Evolutionary conservation across 1,284 basidiomycete genomes (phyloP).

Genomic region (Earliella scabrosa): DNA sequence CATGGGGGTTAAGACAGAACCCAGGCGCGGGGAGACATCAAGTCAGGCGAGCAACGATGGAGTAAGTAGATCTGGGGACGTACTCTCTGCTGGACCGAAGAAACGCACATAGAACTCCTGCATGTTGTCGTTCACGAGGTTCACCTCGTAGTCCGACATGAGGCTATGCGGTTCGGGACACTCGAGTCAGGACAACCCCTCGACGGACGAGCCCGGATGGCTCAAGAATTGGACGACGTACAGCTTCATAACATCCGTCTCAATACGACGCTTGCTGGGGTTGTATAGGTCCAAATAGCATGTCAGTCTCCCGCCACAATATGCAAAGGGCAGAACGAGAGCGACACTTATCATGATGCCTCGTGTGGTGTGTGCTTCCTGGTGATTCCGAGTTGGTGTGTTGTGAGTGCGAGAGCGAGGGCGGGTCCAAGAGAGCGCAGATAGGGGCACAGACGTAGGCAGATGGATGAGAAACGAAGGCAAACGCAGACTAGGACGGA

Average conservation of each 20-base stretch:
- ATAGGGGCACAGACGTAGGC: not conserved
- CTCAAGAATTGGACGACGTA: slow-evolving; percentile 45
- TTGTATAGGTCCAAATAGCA: slow-evolving; percentile 43
- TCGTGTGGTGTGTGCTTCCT: not conserved
- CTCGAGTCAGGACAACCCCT: not conserved
- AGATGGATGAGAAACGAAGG: not conserved
- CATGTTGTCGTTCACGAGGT: slow-evolving; percentile 97
- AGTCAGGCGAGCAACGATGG: not conserved
- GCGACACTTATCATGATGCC: slow-evolving; percentile 39
- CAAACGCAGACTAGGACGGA: not conserved
- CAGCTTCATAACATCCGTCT: slow-evolving; percentile 99
- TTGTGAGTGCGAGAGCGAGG: not conserved
- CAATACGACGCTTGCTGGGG: slow-evolving; percentile 88
- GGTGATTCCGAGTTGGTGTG: not conserved
- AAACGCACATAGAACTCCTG: slow-evolving; percentile 99
- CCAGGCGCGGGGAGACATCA: too few species aligned
- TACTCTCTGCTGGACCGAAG: slow-evolving; percentile 93
- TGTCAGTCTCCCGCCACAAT: slow-evolving; percentile 20
- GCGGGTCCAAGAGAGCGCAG: not conserved
- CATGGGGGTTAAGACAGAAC: too few species aligned
- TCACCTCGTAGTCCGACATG: slow-evolving; percentile 98
- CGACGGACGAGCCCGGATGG: too few species aligned
- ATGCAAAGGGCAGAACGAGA: not conserved
- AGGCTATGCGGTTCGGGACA: slow-evolving; percentile 54
- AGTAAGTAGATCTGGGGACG: slow-evolving; percentile 39